Evolutionary conservation across 306 rosid genomes (phyloP), one percentile per base, ranked within the genome.

Genomic region (Prosopis cineraria): DNA sequence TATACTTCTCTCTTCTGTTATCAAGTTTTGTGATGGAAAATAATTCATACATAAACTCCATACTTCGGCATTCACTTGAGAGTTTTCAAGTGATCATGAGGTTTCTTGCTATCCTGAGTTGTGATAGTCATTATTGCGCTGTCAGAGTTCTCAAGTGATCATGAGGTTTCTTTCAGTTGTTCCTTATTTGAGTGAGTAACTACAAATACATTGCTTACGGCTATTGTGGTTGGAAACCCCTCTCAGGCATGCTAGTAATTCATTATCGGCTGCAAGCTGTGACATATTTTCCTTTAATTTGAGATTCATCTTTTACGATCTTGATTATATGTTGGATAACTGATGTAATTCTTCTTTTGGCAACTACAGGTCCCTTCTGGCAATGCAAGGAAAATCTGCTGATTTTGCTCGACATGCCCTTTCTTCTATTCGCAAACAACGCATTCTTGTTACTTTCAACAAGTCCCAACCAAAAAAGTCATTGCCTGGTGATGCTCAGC

Each of bases 341-440:
- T 79, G 76, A 78, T 72, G 29, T 50, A 37, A 40, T 34, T 82
- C 68, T 55, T 68, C 43, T 50, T 73, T 4, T 85, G 84, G 65
- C 53, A 53, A 33, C 75, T 73, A 53, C 87, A 95, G 99, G 70
- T 89, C 93, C 22, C 82, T 95, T 65, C 86, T 95, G 72, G 76
- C 80, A 53, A 34, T 91, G 91, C 89, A 93, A 86, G 99, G 98
- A 56, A 91, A 84, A 75, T 91, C 98, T 14, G 43, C 90, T 8
- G 97, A 91, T 78, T 84, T 87, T 82, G 86, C 97, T 11, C 90
- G 78, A 80, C 89, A 91, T 80, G 98, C 99, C 8, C 88, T 95
- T 81, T 90, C 98, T 50, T 88, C 99, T 17, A 65, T 85, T 20
- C 90, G 91, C 13, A 93, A 90, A 81, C 97, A 88, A 36, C 98